These are phyloP conservation scores for Cadophora malorum DNA, from an alignment of 2,329 filamentous ascomycete genomes.

Conservation along the genomic window DNA sequence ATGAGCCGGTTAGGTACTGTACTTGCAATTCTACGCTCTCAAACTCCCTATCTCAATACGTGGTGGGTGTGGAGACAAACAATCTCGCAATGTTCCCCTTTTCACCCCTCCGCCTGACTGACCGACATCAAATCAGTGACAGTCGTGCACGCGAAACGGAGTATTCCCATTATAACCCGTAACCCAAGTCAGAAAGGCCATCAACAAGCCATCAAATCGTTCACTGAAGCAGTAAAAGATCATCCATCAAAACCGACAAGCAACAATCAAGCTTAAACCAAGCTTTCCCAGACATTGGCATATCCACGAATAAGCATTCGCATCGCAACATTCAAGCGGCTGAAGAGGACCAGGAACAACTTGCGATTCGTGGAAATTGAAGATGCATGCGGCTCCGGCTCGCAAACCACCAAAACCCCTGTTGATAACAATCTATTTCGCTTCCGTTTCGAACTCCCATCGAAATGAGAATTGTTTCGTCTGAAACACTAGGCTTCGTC, in stretches of 20 bases:
- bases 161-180: not conserved
- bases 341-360: not conserved
- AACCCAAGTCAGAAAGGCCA: not conserved
- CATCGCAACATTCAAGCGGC: not conserved
- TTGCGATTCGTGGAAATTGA: constrained; percentile 4
- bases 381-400: too few species aligned
- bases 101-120: too few species aligned
- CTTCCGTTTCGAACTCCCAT: not conserved
- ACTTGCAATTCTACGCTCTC: not conserved
- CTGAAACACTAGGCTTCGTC: constrained; percentile 4
- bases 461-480: constrained; percentile 4
- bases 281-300: constrained; percentile 8
- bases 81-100: not conserved
- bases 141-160: too few species aligned
- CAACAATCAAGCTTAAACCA: constrained; percentile 3
- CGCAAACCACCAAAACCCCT: not conserved
- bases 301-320: constrained; percentile 6
- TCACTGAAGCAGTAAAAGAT: not conserved
- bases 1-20: not conserved
- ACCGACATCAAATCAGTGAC: too few species aligned
- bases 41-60: not conserved
- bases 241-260: not conserved
- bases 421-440: not conserved
- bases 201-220: not conserved
- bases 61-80: not conserved